Evolutionary conservation across 768 basidiomycete species (phyloP).

Genomic region (Mycena vitilis): DNA sequence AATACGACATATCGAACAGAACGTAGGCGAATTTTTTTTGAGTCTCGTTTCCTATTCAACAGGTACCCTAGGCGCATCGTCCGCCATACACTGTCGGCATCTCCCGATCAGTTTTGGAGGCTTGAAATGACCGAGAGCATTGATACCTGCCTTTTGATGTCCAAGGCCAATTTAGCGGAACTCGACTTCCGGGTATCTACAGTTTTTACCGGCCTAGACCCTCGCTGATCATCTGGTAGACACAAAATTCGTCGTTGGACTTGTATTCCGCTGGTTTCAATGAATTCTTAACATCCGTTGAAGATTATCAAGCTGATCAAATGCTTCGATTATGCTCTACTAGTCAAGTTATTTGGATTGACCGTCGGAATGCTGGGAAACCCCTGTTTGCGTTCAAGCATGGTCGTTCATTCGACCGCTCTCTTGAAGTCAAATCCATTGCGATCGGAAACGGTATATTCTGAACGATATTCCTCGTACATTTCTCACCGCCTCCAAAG

Average conservation of each 20-base stretch:
- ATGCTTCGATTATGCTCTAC: slow-evolving; percentile 71
- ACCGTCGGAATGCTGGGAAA: slow-evolving; percentile 65
- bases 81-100: slow-evolving; percentile 1
- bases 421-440: slow-evolving; percentile 58
- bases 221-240: slow-evolving; percentile 42
- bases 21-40: slow-evolving; percentile 52
- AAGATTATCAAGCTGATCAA: slow-evolving; percentile 54
- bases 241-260: slow-evolving; percentile 38
- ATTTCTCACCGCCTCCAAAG: slow-evolving; percentile 46
- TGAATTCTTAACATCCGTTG: slow-evolving; percentile 66
- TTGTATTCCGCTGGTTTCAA: slow-evolving; percentile 51
- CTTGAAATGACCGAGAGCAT: slow-evolving; percentile 51
- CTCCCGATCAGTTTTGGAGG: slow-evolving; percentile 60
- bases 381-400: slow-evolving; percentile 75
- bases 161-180: slow-evolving; percentile 53
- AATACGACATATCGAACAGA: slow-evolving; percentile 50
- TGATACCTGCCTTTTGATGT: slow-evolving; percentile 60
- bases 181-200: slow-evolving; percentile 69
- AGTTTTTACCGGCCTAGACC: background rate
- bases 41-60: background rate
- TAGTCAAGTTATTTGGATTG: slow-evolving; percentile 75
- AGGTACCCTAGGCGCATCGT: slow-evolving; percentile 39
- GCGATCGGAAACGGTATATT: slow-evolving; percentile 45
- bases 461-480: background rate
- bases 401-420: slow-evolving; percentile 68